Conservation (phyloP, 2,329 filamentous ascomycete genomes). For the Zymoseptoria brevis region DNA sequence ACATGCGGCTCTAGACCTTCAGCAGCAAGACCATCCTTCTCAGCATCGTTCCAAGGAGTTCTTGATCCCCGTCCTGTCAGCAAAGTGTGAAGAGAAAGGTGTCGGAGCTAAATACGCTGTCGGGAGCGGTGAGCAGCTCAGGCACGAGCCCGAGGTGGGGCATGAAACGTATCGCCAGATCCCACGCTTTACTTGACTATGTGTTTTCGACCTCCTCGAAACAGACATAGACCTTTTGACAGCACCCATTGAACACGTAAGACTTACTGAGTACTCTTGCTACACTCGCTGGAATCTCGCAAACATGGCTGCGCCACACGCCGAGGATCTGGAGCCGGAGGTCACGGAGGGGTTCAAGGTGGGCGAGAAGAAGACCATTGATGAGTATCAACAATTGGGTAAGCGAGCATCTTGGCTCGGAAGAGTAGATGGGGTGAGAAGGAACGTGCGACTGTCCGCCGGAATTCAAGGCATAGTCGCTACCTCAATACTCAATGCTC, state of each 20-base stretch:
- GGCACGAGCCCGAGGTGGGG: background rate
- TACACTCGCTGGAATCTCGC: background rate
- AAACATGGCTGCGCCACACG: constrained; percentile 34
- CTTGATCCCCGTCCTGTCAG: background rate
- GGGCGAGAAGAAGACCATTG: constrained; percentile 95
- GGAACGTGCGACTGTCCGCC: background rate
- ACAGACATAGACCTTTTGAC: background rate
- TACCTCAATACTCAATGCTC: too few species aligned
- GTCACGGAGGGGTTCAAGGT: constrained; percentile 96
- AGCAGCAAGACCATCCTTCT: background rate
- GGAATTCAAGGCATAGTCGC: background rate
- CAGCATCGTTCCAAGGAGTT: background rate
- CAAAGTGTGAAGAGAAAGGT: background rate
- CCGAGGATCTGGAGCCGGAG: constrained; percentile 79
- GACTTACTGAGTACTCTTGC: background rate
- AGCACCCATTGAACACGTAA: background rate
- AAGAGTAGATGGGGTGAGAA: background rate
- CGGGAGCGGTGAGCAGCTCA: background rate
- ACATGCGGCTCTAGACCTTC: background rate
- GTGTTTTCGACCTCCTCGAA: background rate
- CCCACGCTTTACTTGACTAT: background rate
- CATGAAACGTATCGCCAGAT: constrained; percentile 1
- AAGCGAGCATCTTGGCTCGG: constrained; percentile 2
- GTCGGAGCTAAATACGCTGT: background rate
- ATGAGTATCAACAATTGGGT: constrained; percentile 84